Evolutionary conservation across 75 land plant species (phyloP).

Genomic region (Ceratopteris richardii): DNA sequence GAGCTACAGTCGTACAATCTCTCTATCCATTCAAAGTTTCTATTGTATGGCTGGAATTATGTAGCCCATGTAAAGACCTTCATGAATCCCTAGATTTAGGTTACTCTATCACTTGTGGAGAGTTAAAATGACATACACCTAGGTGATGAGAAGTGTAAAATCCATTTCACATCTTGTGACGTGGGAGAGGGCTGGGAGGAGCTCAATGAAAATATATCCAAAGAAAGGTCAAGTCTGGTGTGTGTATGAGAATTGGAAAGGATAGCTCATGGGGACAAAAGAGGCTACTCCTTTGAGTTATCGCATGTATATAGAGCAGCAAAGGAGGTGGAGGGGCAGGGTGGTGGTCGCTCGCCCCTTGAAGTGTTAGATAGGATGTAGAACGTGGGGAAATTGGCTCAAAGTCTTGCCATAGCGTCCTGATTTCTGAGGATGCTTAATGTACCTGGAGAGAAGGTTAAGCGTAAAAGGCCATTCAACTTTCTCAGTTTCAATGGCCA

Average conservation of each 20-base stretch:
- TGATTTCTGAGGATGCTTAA: no score
- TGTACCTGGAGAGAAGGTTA: no score
- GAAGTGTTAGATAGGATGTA: no score
- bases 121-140: slow-evolving; percentile 31
- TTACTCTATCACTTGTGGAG: slow-evolving; percentile 59
- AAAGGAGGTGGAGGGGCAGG: no score
- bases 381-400: no score
- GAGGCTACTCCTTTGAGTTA: slow-evolving; percentile 41
- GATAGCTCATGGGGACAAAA: slow-evolving; percentile 31
- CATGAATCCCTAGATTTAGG: slow-evolving; percentile 38
- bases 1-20: slow-evolving; percentile 15
- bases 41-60: slow-evolving; percentile 55
- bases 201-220: slow-evolving; percentile 37
- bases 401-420: no score
- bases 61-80: slow-evolving; percentile 29
- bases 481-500: no score
- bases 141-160: slow-evolving; percentile 28
- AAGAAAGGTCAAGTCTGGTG: slow-evolving; percentile 68
- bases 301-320: no score
- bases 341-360: no score
- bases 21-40: slow-evolving; percentile 44
- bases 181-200: slow-evolving; percentile 28
- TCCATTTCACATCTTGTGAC: slow-evolving; percentile 61
- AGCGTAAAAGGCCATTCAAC: no score
- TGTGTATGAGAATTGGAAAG: slow-evolving; percentile 62